phyloP scores from a whole-genome alignment of 495 filamentous ascomycete genomes.

The Poronia punctata region DNA sequence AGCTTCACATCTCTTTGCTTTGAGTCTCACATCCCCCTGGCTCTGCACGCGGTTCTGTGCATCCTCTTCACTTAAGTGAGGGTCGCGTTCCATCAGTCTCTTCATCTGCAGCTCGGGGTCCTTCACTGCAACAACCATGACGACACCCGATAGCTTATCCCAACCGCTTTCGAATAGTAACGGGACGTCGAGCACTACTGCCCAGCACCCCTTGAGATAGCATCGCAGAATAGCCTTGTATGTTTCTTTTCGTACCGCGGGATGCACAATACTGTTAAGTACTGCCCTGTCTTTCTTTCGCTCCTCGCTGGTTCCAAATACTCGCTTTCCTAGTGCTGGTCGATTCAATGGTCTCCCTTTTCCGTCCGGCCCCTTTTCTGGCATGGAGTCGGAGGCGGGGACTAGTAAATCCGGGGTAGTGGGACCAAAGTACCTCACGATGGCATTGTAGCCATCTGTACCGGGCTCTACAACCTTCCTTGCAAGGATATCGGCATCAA shows the following conservation, averaged over 20 bases:
- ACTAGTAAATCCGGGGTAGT: slow-evolving; percentile 80
- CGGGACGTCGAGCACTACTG: slow-evolving; percentile 88
- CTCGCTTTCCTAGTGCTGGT: slow-evolving; percentile 71
- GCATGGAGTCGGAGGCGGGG: slow-evolving; percentile 35
- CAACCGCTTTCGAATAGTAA: slow-evolving; percentile 81
- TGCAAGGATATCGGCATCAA: slow-evolving; percentile 90
- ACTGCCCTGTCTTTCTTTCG: slow-evolving; percentile 58
- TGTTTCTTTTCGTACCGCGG: slow-evolving; percentile 72
- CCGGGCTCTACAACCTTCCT: slow-evolving; percentile 89
- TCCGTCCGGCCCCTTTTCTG: slow-evolving; percentile 33
- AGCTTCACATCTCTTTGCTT: slow-evolving; percentile 63
- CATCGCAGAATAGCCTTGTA: slow-evolving; percentile 55
- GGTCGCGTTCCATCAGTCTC: slow-evolving; percentile 64
- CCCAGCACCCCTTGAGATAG: slow-evolving; percentile 70
- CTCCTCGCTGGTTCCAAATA: slow-evolving; percentile 70
- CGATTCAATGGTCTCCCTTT: slow-evolving; percentile 72
- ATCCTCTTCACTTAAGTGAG: slow-evolving; percentile 65
- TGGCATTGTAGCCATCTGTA: slow-evolving; percentile 69
- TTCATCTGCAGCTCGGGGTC: slow-evolving; percentile 73
- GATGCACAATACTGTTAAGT: slow-evolving; percentile 88
- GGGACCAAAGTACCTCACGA: slow-evolving; percentile 69
- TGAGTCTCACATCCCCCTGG: slow-evolving; percentile 76
- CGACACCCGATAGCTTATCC: slow-evolving; percentile 70
- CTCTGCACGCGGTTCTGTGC: slow-evolving; percentile 73
- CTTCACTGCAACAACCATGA: slow-evolving; percentile 75